These are phyloP conservation scores for Pythium chondricola DNA, from an alignment of 352 stramenopile species.

Conservation along the genomic window DNA sequence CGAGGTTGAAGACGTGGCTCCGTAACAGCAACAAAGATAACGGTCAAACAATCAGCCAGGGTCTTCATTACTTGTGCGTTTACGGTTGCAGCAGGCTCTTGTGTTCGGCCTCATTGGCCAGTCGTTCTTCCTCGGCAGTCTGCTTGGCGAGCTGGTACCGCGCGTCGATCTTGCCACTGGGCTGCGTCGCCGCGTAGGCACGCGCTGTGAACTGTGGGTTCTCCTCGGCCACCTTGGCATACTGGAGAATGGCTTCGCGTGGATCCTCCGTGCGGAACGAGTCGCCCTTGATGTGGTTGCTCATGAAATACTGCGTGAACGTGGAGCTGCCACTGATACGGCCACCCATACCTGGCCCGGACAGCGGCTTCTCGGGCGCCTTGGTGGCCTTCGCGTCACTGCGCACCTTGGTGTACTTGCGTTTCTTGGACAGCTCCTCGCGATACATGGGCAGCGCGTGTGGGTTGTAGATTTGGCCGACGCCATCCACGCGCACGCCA, in stretches of 20 bases:
- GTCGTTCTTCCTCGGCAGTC: constrained; percentile 76
- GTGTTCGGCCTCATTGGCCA: constrained; percentile 73
- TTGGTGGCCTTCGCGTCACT: constrained; percentile 69
- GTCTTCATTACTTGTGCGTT: no score
- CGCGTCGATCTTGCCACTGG: constrained; percentile 55
- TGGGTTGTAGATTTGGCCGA: constrained; percentile 69
- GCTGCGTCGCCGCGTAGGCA: constrained; percentile 48
- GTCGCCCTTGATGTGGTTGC: constrained; percentile 69
- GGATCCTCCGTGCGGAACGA: constrained; percentile 84
- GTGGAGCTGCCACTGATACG: constrained; percentile 75
- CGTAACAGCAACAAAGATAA: no score
- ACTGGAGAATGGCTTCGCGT: constrained; percentile 82
- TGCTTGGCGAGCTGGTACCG: constrained; percentile 67
- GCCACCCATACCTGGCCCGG: constrained; percentile 67
- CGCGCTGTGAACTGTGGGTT: constrained; percentile 61
- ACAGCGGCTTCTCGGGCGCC: constrained; percentile 67
- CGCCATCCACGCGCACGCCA: constrained; percentile 61
- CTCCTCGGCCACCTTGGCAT: constrained; percentile 64
- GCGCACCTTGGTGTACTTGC: constrained; percentile 64
- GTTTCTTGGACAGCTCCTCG: constrained; percentile 56
- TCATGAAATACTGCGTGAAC: constrained; percentile 88
- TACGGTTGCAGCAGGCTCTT: constrained; percentile 66
- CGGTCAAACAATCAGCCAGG: no score
- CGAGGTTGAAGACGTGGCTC: constrained; percentile 3
- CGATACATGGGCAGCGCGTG: constrained; percentile 80